These are phyloP conservation scores for Actinomucor elegans DNA, from an alignment of 371 early-diverging fungal species.

Conservation along the genomic window DNA sequence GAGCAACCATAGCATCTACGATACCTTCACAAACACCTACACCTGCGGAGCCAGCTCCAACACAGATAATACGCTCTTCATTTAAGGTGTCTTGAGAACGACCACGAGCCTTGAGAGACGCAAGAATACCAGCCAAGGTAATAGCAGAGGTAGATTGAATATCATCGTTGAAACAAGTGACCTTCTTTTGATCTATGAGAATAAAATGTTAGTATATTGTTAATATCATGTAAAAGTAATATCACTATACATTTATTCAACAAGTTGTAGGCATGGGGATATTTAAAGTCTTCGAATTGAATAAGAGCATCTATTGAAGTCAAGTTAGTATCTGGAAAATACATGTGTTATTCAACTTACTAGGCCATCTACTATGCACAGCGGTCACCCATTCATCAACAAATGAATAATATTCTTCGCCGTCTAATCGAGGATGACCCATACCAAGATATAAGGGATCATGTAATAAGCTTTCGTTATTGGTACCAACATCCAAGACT, in stretches of 20 bases:
- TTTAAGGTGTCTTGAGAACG: conserved; percentile 37
- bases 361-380: conserved; percentile 58
- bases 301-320: conserved; percentile 39
- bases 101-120: conserved; percentile 56
- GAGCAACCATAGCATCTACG: conserved; percentile 60
- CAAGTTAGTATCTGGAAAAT: neutral
- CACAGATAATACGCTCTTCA: conserved; percentile 55
- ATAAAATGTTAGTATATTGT: neutral
- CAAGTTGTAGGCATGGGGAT: conserved; percentile 59
- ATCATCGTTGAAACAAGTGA: conserved; percentile 69
- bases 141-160: conserved; percentile 68
- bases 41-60: conserved; percentile 69
- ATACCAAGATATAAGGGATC: conserved; percentile 69
- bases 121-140: conserved; percentile 63
- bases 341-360: no score
- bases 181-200: conserved; percentile 45
- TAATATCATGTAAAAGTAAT: neutral
- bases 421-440: conserved; percentile 61
- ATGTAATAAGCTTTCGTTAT: conserved; percentile 55
- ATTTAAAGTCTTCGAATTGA: conserved; percentile 59
- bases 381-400: conserved; percentile 70
- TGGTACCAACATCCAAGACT: conserved; percentile 67
- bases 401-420: conserved; percentile 60
- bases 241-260: conserved; percentile 58
- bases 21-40: conserved; percentile 70